These are phyloP conservation scores for Candida labiduridarum DNA, from an alignment of 1,139 yeast species.

Conservation along the genomic window DNA sequence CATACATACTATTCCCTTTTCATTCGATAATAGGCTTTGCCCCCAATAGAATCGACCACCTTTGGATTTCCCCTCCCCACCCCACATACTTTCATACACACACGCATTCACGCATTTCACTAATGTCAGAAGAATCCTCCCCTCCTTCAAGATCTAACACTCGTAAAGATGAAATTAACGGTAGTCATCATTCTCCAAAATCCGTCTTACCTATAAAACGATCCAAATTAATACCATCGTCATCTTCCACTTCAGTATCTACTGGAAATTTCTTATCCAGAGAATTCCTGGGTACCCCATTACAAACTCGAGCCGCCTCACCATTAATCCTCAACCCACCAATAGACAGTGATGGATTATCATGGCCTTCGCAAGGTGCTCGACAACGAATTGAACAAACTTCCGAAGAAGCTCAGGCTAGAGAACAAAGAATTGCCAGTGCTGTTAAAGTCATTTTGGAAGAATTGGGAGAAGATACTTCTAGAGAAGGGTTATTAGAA, in stretches of 20 bases:
- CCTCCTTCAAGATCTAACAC: background rate
- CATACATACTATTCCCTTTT: no score
- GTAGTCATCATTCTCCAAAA: constrained; percentile 17
- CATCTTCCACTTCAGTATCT: constrained; percentile 4
- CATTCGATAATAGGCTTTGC: no score
- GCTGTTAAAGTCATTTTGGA: constrained; percentile 82
- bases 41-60: no score
- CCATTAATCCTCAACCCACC: constrained; percentile 86
- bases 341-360: constrained; percentile 84
- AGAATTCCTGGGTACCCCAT: constrained; percentile 40
- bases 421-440: constrained; percentile 76
- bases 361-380: constrained; percentile 96
- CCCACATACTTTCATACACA: background rate
- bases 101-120: background rate
- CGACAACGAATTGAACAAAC: constrained; percentile 70
- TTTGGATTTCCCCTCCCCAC: no score
- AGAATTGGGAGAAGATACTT: constrained; percentile 90
- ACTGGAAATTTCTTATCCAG: constrained; percentile 4
- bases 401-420: constrained; percentile 56
- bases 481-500: constrained; percentile 86
- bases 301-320: constrained; percentile 77
- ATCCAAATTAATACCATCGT: constrained; percentile 20
- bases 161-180: constrained; percentile 2
- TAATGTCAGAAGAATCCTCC: background rate
- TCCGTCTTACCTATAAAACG: constrained; percentile 29